Evolutionary conservation across 2,329 filamentous ascomycete species (phyloP), one percentile per base, ranked within the genome.

Genomic region (Shiraia bambusicola): DNA sequence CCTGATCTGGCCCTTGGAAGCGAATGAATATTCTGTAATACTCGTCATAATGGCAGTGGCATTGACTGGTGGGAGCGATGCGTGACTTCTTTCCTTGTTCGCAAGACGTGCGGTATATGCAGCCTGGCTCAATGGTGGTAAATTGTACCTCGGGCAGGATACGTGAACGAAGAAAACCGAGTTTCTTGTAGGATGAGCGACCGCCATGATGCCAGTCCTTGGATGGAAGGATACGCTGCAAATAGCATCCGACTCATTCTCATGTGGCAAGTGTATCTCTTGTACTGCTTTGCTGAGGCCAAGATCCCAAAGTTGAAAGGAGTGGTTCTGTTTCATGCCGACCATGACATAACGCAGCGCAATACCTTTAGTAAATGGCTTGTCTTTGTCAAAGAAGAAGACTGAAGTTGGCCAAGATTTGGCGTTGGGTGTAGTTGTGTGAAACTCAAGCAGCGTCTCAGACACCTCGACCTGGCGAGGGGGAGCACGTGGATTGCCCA

Each of bases 311-410:
- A 98, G 82, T 76, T 98, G 94, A 49, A 98, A 82, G 41, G 92
- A 94, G 73, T 98, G 93, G 71, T 98, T 98, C 70, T 98, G 93
- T 75, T 97, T 96, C 82, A 97, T 89, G 59, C 93, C 93, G 49
- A 98, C 88, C 66, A 98, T 85, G 75, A 98, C 86, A 74, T 98
- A 98, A 48, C 93, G 84, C 50, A 96, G 78, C 34, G 94, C 91
- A 62, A 87, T 86, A 46, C 87, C 86, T 73, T 93, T 95, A 72
- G 85, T 82, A 71, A 94, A 96, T 32, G 93, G 90, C 50, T 91
- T 87, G 70, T 91, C 83, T 77, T 97, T 98, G 73, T 98, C 93
- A 57, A 98, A 83, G 70, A 98, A 86, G 67, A 95, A 80, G 44
- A 98, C 88, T 16, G 93, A 97, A 2, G 92, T 97, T 6, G 94